These are phyloP conservation scores for Fusarium austroafricanum DNA, from an alignment of 2,329 filamentous ascomycete genomes.

Conservation along the genomic window DNA sequence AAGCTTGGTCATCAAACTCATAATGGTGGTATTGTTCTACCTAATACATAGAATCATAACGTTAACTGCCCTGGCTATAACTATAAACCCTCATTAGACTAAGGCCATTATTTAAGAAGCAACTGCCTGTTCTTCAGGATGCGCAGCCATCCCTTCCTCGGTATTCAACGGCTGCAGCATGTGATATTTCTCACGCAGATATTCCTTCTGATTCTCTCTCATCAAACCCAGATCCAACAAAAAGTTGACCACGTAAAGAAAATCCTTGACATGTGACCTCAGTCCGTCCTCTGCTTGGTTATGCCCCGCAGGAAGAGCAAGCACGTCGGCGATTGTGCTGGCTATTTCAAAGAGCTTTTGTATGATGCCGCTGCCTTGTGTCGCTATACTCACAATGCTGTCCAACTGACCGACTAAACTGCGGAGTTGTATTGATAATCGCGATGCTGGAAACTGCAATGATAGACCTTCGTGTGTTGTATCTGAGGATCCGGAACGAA, in stretches of 20 bases:
- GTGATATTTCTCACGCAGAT: slow-evolving; percentile 55
- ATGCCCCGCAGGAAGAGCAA: slow-evolving; percentile 61
- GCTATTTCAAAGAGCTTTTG: slow-evolving; percentile 71
- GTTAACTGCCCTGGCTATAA: slow-evolving; percentile 5
- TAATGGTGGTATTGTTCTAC: slow-evolving; percentile 5
- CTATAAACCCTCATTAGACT: neutral
- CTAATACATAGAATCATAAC: neutral
- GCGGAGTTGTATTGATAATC: slow-evolving; percentile 55
- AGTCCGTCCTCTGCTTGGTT: slow-evolving; percentile 56
- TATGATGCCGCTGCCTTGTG: slow-evolving; percentile 67
- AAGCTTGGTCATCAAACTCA: slow-evolving; percentile 14
- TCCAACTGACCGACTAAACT: slow-evolving; percentile 51
- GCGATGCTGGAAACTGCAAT: slow-evolving; percentile 54
- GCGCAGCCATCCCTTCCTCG: slow-evolving; percentile 12
- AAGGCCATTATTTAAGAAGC: slow-evolving; percentile 1
- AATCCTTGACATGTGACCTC: slow-evolving; percentile 62
- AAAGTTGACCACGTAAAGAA: slow-evolving; percentile 63
- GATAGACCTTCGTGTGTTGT: slow-evolving; percentile 53
- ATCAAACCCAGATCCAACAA: slow-evolving; percentile 62
- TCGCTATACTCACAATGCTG: slow-evolving; percentile 59
- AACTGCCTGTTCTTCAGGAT: slow-evolving; percentile 20
- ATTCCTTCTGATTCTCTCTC: slow-evolving; percentile 58
- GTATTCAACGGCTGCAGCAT: slow-evolving; percentile 48
- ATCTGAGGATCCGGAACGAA: slow-evolving; percentile 50
- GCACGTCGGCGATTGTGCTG: slow-evolving; percentile 69